Evolutionary conservation across 177 flowering plant genomes (phyloP), one percentile per base, ranked within the genome.

Genomic region (Vitis hybrid): DNA sequence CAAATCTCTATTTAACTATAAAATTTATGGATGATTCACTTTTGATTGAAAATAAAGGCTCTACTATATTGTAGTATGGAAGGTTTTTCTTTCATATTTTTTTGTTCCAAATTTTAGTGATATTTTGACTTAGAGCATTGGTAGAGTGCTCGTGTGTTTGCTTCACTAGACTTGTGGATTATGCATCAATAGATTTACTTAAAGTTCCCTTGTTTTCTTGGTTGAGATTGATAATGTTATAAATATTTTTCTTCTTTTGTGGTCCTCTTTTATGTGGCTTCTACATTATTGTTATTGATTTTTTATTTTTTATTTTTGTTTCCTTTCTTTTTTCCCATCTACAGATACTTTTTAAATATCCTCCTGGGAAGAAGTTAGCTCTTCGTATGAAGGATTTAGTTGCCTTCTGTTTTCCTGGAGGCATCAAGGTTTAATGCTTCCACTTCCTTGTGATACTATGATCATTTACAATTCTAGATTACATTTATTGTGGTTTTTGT

Each of bases 381-480:
- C 65, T 92, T 83, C 86, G 86, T 48, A 55, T 72, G 29, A 85
- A 86, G 80, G 97, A 94, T 82, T 78, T 94, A 70, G 82, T 93
- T 60, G 77, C 95, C 12, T 94, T 94, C 72, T 91, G 97, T 82
- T 94, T 94, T 65, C 97, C 99, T 70, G 91, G 72, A 66, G 97
- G 95, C 66, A 89, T 94, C 56, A 82, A 92, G 99, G 99, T 88
- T 53, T 73, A 77, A 39, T 76, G 33, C 69, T 45, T 3, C 60
- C 33, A 7, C 56, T 66, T 33, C 18, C 16, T 29, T 60, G 3
- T 65, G 49, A 70, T 22, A 60, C 19, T 67, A 15, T 31, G 49
- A 51, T 64, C 10, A 62, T 26, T 51, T 22, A 5, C 16, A 16
- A 16, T 53, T 16, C 12, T 53, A 12, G 8, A 15, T 53, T 15